A percentile compares a stretch with the other conserved stretches of the same genome.
Conservation (phyloP, 1,284 basidiomycete genomes). For the Cutaneotrichosporon sp. region DNA sequence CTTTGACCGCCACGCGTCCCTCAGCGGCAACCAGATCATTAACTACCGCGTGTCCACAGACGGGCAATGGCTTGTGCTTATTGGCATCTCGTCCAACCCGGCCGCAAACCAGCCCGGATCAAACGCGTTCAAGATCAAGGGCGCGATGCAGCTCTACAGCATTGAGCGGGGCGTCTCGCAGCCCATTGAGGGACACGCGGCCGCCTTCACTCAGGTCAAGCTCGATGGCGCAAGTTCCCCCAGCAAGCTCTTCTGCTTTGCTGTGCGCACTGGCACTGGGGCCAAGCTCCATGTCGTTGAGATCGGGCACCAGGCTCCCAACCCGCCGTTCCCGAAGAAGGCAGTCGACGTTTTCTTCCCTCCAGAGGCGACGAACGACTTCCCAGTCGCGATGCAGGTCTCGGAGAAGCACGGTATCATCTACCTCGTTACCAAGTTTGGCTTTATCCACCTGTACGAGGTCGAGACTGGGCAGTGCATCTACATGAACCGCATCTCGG, state of each 20-base stretch:
- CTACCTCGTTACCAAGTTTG: slow-evolving; percentile 98
- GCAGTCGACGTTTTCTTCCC: slow-evolving; percentile 99
- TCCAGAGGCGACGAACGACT: slow-evolving; percentile 95
- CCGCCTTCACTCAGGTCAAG: slow-evolving; percentile 89
- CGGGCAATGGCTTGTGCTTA: slow-evolving; percentile 94
- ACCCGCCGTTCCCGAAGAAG: slow-evolving; percentile 95
- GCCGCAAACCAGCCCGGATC: slow-evolving; percentile 62
- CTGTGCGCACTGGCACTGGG: slow-evolving; percentile 89
- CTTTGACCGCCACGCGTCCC: slow-evolving; percentile 94
- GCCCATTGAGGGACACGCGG: slow-evolving; percentile 97
- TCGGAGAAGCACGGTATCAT: slow-evolving; percentile 95
- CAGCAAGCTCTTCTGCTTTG: slow-evolving; percentile 93
- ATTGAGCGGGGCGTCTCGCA: slow-evolving; percentile 81
- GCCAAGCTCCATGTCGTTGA: slow-evolving; percentile 99
- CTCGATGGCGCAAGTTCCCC: slow-evolving; percentile 74
- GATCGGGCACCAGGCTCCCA: slow-evolving; percentile 93
- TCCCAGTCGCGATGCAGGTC: slow-evolving; percentile 99
- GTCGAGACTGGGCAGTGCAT: slow-evolving; percentile 97
- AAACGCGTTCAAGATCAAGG: slow-evolving; percentile 95
- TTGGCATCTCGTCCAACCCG: slow-evolving; percentile 93
- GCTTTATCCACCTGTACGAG: slow-evolving; percentile 99
- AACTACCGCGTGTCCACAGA: slow-evolving; percentile 91
- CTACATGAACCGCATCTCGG: slow-evolving; percentile 99
- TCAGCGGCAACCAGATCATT: slow-evolving; percentile 94
- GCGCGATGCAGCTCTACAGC: slow-evolving; percentile 89